A percentile compares a stretch with the other conserved stretches of the same genome.
Evolutionary conservation across 495 filamentous ascomycete genomes (phyloP).

Genomic region (Talaromyces borbonicus): DNA sequence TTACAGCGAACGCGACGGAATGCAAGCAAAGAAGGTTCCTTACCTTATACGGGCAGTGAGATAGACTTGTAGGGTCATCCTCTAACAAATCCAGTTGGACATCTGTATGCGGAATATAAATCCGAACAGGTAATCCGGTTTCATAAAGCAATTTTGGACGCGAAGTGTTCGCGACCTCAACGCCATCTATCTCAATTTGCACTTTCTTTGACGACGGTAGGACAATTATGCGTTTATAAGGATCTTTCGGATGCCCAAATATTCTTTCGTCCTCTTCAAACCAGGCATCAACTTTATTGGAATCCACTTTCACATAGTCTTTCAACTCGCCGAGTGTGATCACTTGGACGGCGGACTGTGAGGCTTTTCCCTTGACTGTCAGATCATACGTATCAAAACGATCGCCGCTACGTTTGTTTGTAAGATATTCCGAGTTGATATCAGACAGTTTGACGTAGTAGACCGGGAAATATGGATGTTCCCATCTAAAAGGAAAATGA

Average conservation of each 20-base stretch:
- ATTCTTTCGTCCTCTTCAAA: slow-evolving; percentile 51
- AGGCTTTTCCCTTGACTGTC: background rate
- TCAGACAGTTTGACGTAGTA: background rate
- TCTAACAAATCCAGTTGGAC: slow-evolving; percentile 14
- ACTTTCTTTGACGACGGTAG: slow-evolving; percentile 38
- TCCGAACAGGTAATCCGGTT: slow-evolving; percentile 36
- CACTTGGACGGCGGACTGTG: background rate
- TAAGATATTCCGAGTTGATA: background rate
- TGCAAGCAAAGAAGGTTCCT: background rate
- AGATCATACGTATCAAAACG: background rate
- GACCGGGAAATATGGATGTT: background rate
- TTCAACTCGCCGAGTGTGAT: background rate
- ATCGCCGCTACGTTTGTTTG: background rate
- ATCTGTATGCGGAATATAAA: slow-evolving; percentile 38
- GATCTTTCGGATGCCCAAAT: slow-evolving; percentile 50
- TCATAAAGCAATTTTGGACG: slow-evolving; percentile 5
- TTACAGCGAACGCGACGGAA: background rate
- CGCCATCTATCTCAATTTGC: slow-evolving; percentile 35
- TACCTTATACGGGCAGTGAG: slow-evolving; percentile 1
- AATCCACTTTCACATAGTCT: slow-evolving; percentile 5
- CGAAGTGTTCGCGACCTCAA: slow-evolving; percentile 31
- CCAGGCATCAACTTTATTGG: slow-evolving; percentile 35
- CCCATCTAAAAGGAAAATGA: background rate
- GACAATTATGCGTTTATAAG: slow-evolving; percentile 50
- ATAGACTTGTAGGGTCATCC: background rate